These are phyloP conservation scores for Jacaranda mimosifolia DNA, from an alignment of 257 asterid genomes.

Conservation along the genomic window DNA sequence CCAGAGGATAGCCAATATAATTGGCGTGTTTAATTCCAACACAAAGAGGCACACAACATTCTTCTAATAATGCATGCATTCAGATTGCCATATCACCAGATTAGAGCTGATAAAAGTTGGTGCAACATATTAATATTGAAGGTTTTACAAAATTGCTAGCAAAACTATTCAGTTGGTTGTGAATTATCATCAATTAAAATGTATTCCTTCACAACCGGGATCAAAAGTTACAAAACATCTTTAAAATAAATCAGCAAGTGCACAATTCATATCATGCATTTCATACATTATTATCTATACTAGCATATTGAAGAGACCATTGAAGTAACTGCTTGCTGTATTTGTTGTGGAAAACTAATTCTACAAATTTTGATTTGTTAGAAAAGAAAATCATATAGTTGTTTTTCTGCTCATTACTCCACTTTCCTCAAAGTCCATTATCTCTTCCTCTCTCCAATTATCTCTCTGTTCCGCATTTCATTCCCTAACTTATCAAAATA, in stretches of 20 bases:
- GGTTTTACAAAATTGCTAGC: neutral
- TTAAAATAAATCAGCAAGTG: neutral
- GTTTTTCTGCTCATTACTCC: neutral
- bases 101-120: neutral
- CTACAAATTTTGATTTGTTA: neutral
- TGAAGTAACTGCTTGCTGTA: neutral
- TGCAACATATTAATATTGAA: neutral
- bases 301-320: neutral
- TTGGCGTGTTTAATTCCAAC: slow-evolving; percentile 5
- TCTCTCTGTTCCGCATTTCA: slow-evolving; percentile 12
- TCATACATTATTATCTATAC: neutral
- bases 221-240: neutral
- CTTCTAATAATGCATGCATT: slow-evolving; percentile 7
- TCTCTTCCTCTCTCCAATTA: neutral
- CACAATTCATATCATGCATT: neutral
- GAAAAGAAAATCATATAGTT: neutral
- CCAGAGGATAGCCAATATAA: slow-evolving; percentile 10
- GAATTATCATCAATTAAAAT: slow-evolving; percentile 7
- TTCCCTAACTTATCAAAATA: neutral
- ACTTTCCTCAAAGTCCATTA: neutral
- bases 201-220: neutral
- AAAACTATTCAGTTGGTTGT: neutral
- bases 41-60: slow-evolving; percentile 19
- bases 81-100: slow-evolving; percentile 9
- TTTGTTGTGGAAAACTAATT: neutral